Percentiles rank a stretch among this genome's conserved stretches.
These are phyloP conservation scores for Sisymbrium altissimum DNA, from an alignment of 345 rosid species.

Conservation along the genomic window DNA sequence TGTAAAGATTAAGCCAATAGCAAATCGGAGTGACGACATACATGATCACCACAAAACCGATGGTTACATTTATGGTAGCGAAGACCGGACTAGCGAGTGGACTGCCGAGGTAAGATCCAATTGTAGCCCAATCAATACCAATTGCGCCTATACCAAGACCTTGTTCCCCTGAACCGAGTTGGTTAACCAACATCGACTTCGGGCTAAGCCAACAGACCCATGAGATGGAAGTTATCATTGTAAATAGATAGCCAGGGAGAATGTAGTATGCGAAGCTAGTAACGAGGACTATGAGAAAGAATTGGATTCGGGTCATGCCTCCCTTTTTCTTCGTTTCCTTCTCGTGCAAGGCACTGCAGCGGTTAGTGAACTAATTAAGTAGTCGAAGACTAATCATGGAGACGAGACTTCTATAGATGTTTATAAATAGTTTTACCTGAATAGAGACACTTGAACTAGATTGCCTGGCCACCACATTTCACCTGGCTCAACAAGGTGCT, in stretches of 20 bases:
- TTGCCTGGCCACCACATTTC: conserved; percentile 92
- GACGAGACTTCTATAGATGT: not conserved
- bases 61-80: conserved; percentile 62
- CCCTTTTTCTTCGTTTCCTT: conserved; percentile 53
- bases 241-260: conserved; percentile 62
- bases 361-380: not conserved
- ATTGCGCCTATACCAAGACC: conserved; percentile 79
- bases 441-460: conserved; percentile 75
- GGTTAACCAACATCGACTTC: conserved; percentile 57
- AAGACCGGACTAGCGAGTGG: conserved; percentile 87
- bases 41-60: conserved; percentile 58
- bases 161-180: conserved; percentile 64
- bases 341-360: conserved; percentile 67
- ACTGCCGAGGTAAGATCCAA: conserved; percentile 66
- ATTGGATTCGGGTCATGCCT: conserved; percentile 46
- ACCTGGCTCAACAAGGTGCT: conserved; percentile 74
- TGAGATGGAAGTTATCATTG: conserved; percentile 51
- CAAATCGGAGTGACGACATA: conserved; percentile 57
- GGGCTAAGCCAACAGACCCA: conserved; percentile 85
- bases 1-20: conserved; percentile 61
- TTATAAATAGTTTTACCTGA: conserved; percentile 43
- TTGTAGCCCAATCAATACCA: conserved; percentile 77
- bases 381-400: not conserved
- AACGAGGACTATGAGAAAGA: conserved; percentile 55
- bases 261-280: conserved; percentile 66